Base-by-base conservation (phyloP, 176 grass and related monocot genomes). In the Carex cristatella region DNA sequence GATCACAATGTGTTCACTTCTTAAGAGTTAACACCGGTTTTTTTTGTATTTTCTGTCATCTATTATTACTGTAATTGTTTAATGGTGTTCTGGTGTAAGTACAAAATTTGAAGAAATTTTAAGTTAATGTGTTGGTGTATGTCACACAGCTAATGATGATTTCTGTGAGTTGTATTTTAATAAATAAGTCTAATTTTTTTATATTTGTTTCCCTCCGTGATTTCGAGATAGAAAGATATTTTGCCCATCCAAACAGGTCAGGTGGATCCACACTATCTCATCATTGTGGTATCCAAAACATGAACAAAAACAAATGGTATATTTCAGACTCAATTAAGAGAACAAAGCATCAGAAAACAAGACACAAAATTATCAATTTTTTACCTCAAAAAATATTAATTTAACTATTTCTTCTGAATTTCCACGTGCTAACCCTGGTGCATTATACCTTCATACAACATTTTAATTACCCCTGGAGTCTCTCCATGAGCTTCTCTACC, bases 401-500 rank as follows among this genome's bases (percentile, higher is more conserved):
- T 72, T 4, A 33, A 32, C 56, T 13, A 54, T 54, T 31, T 55
- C 10, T 56, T 10, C 48, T 32, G 5, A 32, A 54, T 15, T 55
- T 77, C 49, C 5, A 4, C 23, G 32, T 77, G 72, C 72, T 76
- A 31, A 13, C 48, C 4, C 27, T 28, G 40, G 6, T 73, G 18
- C 48, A 11, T 51, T 51, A 10, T 51, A 10, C 48, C 48, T 51
- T 51, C 48, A 51, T 51, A 51, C 48, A 51, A 51, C 69, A 6
- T 68, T 5, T 42, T 8, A 80, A 80, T 56, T 56, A 54, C 10
- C 27, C 27, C 77, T 90, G 74, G 60, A 94, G 79, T 83, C 70
- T 92, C 72, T 93, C 86, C 81, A 95, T 78, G 46, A 95, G 88
- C 67, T 91, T 94, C 86, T 94, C 93, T 75, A 91, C 91, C 96